Evolutionary conservation across 2,329 filamentous ascomycete species (phyloP).

Genomic region (Epicoccum nigrum): DNA sequence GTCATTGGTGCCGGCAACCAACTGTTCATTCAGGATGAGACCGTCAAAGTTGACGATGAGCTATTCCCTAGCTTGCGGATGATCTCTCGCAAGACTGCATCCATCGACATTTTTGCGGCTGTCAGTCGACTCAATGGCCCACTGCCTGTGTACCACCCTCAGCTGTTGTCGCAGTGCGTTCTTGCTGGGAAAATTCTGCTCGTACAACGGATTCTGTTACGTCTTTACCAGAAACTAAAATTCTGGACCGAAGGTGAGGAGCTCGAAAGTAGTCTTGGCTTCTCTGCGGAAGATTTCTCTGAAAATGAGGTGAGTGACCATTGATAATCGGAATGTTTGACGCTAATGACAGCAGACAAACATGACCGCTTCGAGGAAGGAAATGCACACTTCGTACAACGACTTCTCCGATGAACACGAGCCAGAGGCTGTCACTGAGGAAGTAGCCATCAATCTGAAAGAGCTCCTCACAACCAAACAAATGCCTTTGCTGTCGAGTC

Average conservation of each 20-base stretch:
- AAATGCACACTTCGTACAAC: slow-evolving; percentile 58
- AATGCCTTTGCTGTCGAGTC: slow-evolving; percentile 80
- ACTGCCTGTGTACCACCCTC: slow-evolving; percentile 88
- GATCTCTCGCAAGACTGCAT: slow-evolving; percentile 55
- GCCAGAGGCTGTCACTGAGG: slow-evolving; percentile 71
- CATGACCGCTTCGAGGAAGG: slow-evolving; percentile 54
- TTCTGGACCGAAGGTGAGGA: slow-evolving; percentile 82
- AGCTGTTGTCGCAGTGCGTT: slow-evolving; percentile 86
- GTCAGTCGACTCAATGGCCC: slow-evolving; percentile 86
- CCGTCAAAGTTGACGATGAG: slow-evolving; percentile 68
- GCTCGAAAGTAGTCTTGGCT: slow-evolving; percentile 77
- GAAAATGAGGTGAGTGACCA: slow-evolving; percentile 50
- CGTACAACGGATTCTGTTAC: slow-evolving; percentile 74
- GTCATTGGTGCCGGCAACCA: slow-evolving; percentile 91
- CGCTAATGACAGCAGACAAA: slow-evolving; percentile 34
- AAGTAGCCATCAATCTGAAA: slow-evolving; percentile 71
- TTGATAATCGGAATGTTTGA: fast-evolving
- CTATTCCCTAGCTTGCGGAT: slow-evolving; percentile 63
- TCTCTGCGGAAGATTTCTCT: slow-evolving; percentile 57
- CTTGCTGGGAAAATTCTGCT: slow-evolving; percentile 75
- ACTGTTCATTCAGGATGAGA: slow-evolving; percentile 80
- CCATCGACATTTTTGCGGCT: slow-evolving; percentile 77
- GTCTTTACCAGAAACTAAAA: slow-evolving; percentile 77
- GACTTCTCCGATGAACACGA: slow-evolving; percentile 62
- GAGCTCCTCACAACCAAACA: slow-evolving; percentile 76